Conservation (phyloP, 192 early-diverging fungal genomes). For the Mortierella antarctica region DNA sequence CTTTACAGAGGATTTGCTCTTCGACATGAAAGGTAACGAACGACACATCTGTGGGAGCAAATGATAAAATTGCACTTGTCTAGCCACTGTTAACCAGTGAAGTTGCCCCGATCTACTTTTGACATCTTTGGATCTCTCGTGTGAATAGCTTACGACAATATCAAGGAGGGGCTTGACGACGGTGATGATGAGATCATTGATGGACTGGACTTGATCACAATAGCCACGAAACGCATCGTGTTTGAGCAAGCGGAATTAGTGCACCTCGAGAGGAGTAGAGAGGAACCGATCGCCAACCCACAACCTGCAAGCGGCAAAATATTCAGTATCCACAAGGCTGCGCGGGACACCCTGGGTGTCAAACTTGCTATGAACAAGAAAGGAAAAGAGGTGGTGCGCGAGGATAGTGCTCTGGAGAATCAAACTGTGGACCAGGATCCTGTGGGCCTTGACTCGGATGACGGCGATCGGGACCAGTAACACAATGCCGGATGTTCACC, state of each 20-base stretch:
- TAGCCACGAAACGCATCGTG: constrained; percentile 29
- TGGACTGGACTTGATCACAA: constrained; percentile 17
- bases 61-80: neutral
- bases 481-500: no score
- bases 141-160: neutral
- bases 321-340: neutral
- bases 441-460: no score
- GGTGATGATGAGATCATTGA: constrained; percentile 25
- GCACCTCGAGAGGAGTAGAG: neutral
- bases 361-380: no score
- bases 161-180: constrained; percentile 16
- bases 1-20: constrained; percentile 39
- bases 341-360: no score
- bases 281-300: neutral
- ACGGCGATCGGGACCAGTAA: no score
- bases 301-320: neutral
- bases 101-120: neutral
- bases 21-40: constrained; percentile 41
- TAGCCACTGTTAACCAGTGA: neutral
- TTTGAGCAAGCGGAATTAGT: constrained; percentile 35
- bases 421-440: no score
- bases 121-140: neutral
- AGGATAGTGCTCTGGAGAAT: no score
- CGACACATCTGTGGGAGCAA: neutral
- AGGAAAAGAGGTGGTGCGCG: no score